A percentile compares a stretch with the other conserved stretches of the same genome.
Evolutionary conservation across 208 protist species (phyloP).

Genomic region (Kentomonas sorsogonicus): DNA sequence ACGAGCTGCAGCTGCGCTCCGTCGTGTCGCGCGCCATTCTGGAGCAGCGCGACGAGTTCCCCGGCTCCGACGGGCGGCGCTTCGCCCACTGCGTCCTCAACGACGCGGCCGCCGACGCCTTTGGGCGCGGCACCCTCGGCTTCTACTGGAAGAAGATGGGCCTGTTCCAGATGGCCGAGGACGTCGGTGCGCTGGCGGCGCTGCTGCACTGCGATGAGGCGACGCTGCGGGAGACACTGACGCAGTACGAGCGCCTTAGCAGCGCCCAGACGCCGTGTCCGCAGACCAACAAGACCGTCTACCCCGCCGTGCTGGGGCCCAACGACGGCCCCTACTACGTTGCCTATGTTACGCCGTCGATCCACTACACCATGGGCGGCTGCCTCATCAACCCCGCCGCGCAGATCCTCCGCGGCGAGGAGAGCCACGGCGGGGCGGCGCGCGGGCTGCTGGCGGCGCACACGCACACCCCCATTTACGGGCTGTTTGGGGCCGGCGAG

Average conservation of each 20-base stretch:
- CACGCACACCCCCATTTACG: constrained; percentile 80
- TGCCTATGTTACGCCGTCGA: constrained; percentile 87
- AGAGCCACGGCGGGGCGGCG: constrained; percentile 11
- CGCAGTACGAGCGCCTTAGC: constrained; percentile 38
- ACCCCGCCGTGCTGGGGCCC: constrained; percentile 53
- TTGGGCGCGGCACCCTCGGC: constrained; percentile 47
- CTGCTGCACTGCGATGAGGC: constrained; percentile 39
- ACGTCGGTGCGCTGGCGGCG: constrained; percentile 43
- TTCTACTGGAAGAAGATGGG: constrained; percentile 79
- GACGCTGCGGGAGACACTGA: constrained; percentile 30
- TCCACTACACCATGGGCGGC: constrained; percentile 97
- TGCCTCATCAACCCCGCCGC: constrained; percentile 75
- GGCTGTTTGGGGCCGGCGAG: constrained; percentile 94
- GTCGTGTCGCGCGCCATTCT: constrained; percentile 86
- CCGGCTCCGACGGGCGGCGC: constrained; percentile 30
- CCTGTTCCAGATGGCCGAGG: constrained; percentile 50
- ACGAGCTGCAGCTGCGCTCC: constrained; percentile 94
- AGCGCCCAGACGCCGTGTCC: constrained; percentile 17
- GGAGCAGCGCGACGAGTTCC: constrained; percentile 44
- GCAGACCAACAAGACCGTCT: constrained; percentile 36
- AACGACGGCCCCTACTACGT: constrained; percentile 69
- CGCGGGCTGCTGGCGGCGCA: too few relatives aligned
- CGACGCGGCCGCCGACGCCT: constrained; percentile 54
- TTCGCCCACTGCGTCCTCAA: constrained; percentile 80
- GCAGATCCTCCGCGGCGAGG: constrained; percentile 55